Evolutionary conservation across 2,329 filamentous ascomycete species (phyloP), one percentile per base, ranked within the genome.

Genomic region (Pyricularia grisea): DNA sequence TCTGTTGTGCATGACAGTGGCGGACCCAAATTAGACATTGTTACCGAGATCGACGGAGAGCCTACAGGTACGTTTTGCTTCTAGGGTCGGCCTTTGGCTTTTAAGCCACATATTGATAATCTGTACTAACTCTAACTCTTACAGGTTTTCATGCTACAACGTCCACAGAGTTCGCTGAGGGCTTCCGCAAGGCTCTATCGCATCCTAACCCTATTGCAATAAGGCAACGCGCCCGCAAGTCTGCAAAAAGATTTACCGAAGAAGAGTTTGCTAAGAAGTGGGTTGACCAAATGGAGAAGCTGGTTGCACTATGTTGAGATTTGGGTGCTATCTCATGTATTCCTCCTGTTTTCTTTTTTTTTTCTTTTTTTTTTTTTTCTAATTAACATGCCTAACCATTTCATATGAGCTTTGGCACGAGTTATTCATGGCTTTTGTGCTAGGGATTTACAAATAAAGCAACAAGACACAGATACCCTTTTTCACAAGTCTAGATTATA

Each of bases 1-100:
- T 89, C 91, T 5, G 94, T 99, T 0, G 95, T 98, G 10, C 95
- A 99, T 75, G 85, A 97, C 78, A 95, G 92, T 67, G 95, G 94
- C 10, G 95, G 95, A 0, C 95, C 95, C 1, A 97, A 95, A 79
- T 80, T 93, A 71, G 95, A 99, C 77, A 99, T 99, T 73, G 94
- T 98, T 20, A 87, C 93, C 11, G 85, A 91, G 12, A 82, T 95
- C 50, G 89, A 95, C 72, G 93, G 92, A 4, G 81, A 90, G 72
- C 88, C 90, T 12, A 97, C 92, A 87, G 94, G 67, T 68, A n/a
- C 50, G 67, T 64, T 23, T 33, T 9, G 6, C 30, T 23, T 66
- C 5, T 25, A 7, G 5, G 31, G 30, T 20, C 30, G 30, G 11
- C 6, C 2, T 55, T 55, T 55, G 36, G 14, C 55, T 11, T 20